Evolutionary conservation across 1,139 yeast species (phyloP).

Genomic region (Geotrichum candidum): DNA sequence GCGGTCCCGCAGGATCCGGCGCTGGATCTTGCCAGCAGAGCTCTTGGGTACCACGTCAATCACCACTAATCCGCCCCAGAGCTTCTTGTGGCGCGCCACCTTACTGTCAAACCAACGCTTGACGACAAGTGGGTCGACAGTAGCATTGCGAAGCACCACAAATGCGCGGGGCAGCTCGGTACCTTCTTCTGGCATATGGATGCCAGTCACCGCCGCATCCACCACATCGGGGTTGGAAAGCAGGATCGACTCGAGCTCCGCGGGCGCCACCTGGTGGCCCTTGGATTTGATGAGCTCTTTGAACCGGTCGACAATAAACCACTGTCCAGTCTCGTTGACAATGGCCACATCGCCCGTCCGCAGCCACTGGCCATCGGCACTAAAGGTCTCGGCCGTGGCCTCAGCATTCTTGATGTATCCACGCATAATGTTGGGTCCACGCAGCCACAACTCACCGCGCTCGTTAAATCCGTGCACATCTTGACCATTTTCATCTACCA

Average conservation of each 20-base stretch:
- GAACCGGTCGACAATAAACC: conserved; percentile 60
- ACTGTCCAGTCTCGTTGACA: conserved; percentile 46
- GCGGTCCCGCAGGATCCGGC: conserved; percentile 29
- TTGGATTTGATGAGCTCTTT: conserved; percentile 74
- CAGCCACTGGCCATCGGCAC: conserved; percentile 55
- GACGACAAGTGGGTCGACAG: conserved; percentile 22
- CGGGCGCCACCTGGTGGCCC: conserved; percentile 76
- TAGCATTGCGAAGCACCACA: conserved; percentile 25
- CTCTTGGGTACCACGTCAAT: conserved; percentile 33
- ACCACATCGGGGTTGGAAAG: conserved; percentile 37
- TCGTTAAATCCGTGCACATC: conserved; percentile 44
- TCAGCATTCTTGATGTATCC: conserved; percentile 54
- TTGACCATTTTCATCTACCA: conserved; percentile 34
- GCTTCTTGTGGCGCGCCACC: conserved; percentile 35
- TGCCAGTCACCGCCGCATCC: conserved; percentile 34
- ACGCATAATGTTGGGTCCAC: conserved; percentile 62
- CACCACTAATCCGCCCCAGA: conserved; percentile 36
- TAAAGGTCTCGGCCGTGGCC: conserved; percentile 44
- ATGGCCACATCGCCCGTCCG: conserved; percentile 68
- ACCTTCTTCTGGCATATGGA: conserved; percentile 27
- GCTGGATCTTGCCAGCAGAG: conserved; percentile 35
- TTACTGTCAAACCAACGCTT: conserved; percentile 28
- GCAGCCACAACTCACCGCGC: conserved; percentile 52
- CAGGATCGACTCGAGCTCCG: conserved; percentile 60
- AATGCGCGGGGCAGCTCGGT: conserved; percentile 35